Evolutionary conservation across 371 early-diverging fungal genomes (phyloP).

Genomic region (Apophysomyces elegans): DNA sequence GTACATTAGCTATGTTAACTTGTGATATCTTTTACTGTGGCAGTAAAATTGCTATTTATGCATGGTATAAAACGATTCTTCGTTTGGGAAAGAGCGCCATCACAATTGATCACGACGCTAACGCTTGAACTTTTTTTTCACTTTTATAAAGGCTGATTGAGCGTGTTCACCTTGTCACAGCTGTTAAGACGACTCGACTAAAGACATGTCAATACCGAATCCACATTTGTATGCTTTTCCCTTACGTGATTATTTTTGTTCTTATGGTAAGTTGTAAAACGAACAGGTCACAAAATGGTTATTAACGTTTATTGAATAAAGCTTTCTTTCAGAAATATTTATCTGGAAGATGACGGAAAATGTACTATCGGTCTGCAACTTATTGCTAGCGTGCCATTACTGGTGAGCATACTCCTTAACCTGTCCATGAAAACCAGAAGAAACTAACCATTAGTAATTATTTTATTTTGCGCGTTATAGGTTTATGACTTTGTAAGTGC

Average conservation of each 20-base stretch:
- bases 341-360: slow-evolving; percentile 42
- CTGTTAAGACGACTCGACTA: slow-evolving; percentile 46
- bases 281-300: neutral
- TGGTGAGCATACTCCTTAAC: slow-evolving; percentile 25
- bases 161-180: slow-evolving; percentile 50
- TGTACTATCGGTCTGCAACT: slow-evolving; percentile 58
- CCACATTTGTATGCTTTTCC: slow-evolving; percentile 47
- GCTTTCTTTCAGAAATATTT: slow-evolving; percentile 43
- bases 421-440: too few relatives aligned
- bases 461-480: too few relatives aligned
- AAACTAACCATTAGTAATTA: too few relatives aligned
- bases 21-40: slow-evolving; percentile 36
- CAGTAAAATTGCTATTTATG: slow-evolving; percentile 28
- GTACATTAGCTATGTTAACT: slow-evolving; percentile 25
- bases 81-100: neutral
- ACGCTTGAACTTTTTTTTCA: neutral
- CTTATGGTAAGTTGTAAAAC: slow-evolving; percentile 40
- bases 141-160: slow-evolving; percentile 42
- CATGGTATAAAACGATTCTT: slow-evolving; percentile 17
- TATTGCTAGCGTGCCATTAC: slow-evolving; percentile 52
- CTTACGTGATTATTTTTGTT: slow-evolving; percentile 49
- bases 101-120: neutral
- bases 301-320: slow-evolving; percentile 6
- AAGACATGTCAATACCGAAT: slow-evolving; percentile 49
- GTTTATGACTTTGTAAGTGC: too few relatives aligned